Conservation (phyloP, 768 basidiomycete genomes). For the Suillus subalutaceus region DNA sequence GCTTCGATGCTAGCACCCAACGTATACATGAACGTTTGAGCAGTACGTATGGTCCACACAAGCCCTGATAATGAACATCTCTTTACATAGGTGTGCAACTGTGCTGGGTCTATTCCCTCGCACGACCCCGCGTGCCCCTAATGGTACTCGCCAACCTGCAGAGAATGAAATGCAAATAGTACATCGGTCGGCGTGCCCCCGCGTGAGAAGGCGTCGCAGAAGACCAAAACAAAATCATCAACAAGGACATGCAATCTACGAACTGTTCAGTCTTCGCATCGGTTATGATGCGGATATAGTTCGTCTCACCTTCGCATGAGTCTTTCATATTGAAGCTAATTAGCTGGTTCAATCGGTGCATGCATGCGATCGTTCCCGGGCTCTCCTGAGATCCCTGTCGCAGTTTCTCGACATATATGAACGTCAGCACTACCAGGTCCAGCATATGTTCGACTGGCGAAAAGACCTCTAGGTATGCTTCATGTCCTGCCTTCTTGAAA, state of each 20-base stretch:
- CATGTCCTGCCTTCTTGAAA: slow-evolving; percentile 4
- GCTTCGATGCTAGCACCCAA: not conserved
- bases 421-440: slow-evolving; percentile 34
- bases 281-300: not conserved
- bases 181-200: not conserved
- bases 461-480: slow-evolving; percentile 29
- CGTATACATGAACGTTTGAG: not conserved
- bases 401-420: slow-evolving; percentile 32
- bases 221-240: not conserved
- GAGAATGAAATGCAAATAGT: not conserved
- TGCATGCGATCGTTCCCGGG: slow-evolving; percentile 8
- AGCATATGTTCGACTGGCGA: slow-evolving; percentile 26
- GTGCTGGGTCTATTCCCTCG: not conserved
- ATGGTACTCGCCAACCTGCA: not conserved
- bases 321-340: slow-evolving; percentile 1
- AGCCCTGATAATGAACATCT: not conserved
- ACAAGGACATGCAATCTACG: not conserved
- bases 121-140: not conserved
- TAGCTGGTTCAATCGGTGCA: slow-evolving; percentile 10
- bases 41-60: not conserved
- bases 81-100: not conserved
- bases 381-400: slow-evolving; percentile 17
- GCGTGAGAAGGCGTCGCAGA: not conserved
- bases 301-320: not conserved
- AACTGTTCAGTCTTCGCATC: not conserved